Conservation (phyloP, 345 rosid genomes). For the Jatropha curcas region DNA sequence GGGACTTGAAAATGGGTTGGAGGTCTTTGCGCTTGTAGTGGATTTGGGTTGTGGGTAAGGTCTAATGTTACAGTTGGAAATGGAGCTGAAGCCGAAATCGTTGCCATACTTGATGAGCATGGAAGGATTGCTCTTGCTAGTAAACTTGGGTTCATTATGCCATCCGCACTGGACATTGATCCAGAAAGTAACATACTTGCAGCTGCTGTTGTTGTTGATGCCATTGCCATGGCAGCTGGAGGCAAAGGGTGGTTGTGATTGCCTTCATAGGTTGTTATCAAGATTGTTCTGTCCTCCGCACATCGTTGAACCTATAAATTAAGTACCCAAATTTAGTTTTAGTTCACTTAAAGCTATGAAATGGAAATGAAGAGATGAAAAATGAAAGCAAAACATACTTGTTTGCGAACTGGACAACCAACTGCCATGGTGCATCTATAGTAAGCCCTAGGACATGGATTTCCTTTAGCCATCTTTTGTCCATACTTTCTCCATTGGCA, state of each 20-base stretch:
- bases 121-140: conserved; percentile 88
- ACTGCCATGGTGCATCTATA: conserved; percentile 97
- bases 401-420: conserved; percentile 95
- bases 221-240: conserved; percentile 92
- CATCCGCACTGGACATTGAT: conserved; percentile 88
- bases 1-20: conserved; percentile 45
- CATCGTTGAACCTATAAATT: conserved; percentile 81
- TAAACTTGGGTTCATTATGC: conserved; percentile 79
- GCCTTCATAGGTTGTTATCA: conserved; percentile 94
- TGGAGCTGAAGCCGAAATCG: conserved; percentile 95
- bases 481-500: conserved; percentile 99
- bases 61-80: conserved; percentile 94
- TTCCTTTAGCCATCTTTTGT: conserved; percentile 98
- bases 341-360: too few species aligned
- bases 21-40: conserved; percentile 50
- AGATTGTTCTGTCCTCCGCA: conserved; percentile 78
- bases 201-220: conserved; percentile 86
- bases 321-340: too few species aligned
- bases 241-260: conserved; percentile 94
- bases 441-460: conserved; percentile 95
- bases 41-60: conserved; percentile 75
- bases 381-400: conserved; percentile 40
- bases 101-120: conserved; percentile 84
- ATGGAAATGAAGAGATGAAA: not conserved
- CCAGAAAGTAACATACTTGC: conserved; percentile 91